A percentile compares a stretch with the other conserved stretches of the same genome.
phyloP scores from a whole-genome alignment of 2,329 filamentous ascomycete genomes.

The Saccharata proteae region DNA sequence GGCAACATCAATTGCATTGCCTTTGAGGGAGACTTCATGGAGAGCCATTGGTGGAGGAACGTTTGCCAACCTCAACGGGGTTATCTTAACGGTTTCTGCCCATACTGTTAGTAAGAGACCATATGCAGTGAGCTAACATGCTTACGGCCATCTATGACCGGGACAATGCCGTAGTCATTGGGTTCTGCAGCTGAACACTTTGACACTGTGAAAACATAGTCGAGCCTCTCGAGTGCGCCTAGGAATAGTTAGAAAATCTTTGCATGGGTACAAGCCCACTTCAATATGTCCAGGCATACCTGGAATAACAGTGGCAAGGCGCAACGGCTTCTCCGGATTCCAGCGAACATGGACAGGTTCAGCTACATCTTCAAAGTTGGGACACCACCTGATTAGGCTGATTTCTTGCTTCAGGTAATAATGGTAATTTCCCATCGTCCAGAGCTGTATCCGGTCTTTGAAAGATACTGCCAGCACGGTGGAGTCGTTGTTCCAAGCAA shows the following conservation, averaged over 20 bases:
- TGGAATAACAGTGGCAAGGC: conserved; percentile 42
- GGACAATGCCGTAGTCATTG: conserved; percentile 65
- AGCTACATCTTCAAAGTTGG: conserved; percentile 6
- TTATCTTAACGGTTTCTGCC: conserved; percentile 60
- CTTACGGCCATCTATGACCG: conserved; percentile 69
- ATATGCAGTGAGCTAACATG: conserved; percentile 11
- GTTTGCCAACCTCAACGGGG: conserved; percentile 71
- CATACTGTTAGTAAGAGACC: too few species aligned
- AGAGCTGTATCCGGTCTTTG: conserved; percentile 68
- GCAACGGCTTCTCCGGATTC: conserved; percentile 77
- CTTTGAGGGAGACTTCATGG: conserved; percentile 53
- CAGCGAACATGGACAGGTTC: conserved; percentile 36
- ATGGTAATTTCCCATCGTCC: conserved; percentile 96
- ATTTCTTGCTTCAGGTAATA: conserved; percentile 96
- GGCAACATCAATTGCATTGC: conserved; percentile 60
- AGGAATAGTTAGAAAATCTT: too few species aligned
- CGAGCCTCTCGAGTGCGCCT: conserved; percentile 45
- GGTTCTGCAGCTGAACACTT: conserved; percentile 59
- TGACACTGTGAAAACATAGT: conserved; percentile 57
- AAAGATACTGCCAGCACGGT: conserved; percentile 77
- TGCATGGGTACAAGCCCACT: too few species aligned
- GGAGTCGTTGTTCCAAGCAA: conserved; percentile 88
- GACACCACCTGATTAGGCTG: too few species aligned
- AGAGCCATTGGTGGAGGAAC: conserved; percentile 88
- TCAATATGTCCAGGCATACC: conserved; percentile 15